Conservation (phyloP, 2,329 filamentous ascomycete genomes). For the Clarireedia paspali region DNA sequence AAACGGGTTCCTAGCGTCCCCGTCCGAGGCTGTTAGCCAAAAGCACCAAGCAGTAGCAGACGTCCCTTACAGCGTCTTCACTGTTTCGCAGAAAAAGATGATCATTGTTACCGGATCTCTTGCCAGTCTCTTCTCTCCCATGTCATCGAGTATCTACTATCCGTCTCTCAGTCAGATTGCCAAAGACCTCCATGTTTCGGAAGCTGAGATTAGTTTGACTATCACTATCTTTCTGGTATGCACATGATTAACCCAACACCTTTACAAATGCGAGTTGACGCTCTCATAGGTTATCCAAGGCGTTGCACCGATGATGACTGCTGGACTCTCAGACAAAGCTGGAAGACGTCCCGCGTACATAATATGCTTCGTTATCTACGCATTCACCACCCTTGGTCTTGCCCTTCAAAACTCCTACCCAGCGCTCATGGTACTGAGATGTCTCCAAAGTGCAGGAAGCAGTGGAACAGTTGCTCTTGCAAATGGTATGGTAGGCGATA, state of each 20-base stretch:
- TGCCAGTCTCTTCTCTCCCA: neutral
- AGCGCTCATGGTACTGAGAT: slow-evolving; percentile 43
- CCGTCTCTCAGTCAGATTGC: slow-evolving; percentile 30
- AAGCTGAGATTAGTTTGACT: slow-evolving; percentile 29
- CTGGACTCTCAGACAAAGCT: slow-evolving; percentile 43
- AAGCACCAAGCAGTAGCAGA: neutral
- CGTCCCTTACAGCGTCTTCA: neutral
- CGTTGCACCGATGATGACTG: slow-evolving; percentile 47
- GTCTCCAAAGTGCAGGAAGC: slow-evolving; percentile 49
- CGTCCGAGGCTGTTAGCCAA: neutral
- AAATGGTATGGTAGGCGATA: slow-evolving; percentile 54
- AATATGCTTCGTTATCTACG: slow-evolving; percentile 43
- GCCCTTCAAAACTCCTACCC: slow-evolving; percentile 40
- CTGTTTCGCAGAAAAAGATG: neutral
- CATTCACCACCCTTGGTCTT: slow-evolving; percentile 46
- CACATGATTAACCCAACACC: neutral
- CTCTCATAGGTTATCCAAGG: slow-evolving; percentile 42
- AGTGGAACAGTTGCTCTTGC: slow-evolving; percentile 51
- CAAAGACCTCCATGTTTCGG: slow-evolving; percentile 37
- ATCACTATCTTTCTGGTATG: slow-evolving; percentile 31
- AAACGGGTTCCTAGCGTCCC: neutral
- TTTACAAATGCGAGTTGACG: neutral
- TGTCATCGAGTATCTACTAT: slow-evolving; percentile 7
- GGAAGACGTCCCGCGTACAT: slow-evolving; percentile 48
- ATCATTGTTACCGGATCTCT: neutral